These are phyloP conservation scores for Ustilago loliicola DNA, from an alignment of 1,284 basidiomycete species.

Conservation along the genomic window DNA sequence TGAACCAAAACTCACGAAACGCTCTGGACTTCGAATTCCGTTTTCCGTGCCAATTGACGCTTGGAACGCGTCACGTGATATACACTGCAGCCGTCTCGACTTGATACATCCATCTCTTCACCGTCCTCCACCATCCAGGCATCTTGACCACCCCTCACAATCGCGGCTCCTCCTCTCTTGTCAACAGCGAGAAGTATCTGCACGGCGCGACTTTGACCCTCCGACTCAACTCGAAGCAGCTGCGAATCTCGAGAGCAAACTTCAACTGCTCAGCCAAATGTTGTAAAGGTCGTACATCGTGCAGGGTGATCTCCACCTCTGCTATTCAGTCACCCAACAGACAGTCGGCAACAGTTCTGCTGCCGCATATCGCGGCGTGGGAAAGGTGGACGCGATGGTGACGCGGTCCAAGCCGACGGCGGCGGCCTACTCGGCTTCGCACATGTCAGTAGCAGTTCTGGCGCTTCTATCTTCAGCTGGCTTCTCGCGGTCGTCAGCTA, in stretches of 20 bases:
- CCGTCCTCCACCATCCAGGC: slow-evolving; percentile 7
- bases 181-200: not conserved
- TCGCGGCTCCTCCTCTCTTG: not conserved
- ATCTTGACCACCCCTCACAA: not conserved
- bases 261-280: slow-evolving; percentile 20
- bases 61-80: slow-evolving; percentile 34
- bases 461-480: slow-evolving; percentile 51
- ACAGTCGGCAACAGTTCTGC: not conserved
- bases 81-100: slow-evolving; percentile 19
- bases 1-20: slow-evolving; percentile 1
- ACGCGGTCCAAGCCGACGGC: slow-evolving; percentile 45
- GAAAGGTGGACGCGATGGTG: slow-evolving; percentile 20
- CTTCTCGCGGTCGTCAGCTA: slow-evolving; percentile 52
- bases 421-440: slow-evolving; percentile 48
- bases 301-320: slow-evolving; percentile 40
- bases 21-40: slow-evolving; percentile 14
- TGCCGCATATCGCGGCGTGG: not conserved
- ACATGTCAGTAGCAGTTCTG: slow-evolving; percentile 43
- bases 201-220: not conserved
- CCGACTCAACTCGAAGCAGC: slow-evolving; percentile 4
- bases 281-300: slow-evolving; percentile 21
- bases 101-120: slow-evolving; percentile 7
- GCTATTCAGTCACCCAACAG: not conserved
- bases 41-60: slow-evolving; percentile 28
- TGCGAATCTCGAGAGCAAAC: slow-evolving; percentile 1